These are phyloP conservation scores for Exobasidium cylindrosporum DNA, from an alignment of 1,284 basidiomycete species.

Conservation along the genomic window DNA sequence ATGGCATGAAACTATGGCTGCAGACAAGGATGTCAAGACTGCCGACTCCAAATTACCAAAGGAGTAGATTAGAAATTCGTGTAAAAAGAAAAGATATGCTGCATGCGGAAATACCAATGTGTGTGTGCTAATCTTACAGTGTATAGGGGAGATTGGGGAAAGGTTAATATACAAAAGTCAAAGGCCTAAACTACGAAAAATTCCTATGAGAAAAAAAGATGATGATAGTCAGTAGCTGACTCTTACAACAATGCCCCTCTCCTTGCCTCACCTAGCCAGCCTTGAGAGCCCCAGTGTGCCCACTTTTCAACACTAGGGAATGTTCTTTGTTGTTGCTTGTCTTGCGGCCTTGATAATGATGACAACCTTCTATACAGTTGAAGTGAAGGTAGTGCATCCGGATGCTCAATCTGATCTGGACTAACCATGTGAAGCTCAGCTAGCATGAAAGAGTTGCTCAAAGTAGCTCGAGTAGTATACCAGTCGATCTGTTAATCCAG, in stretches of 20 bases:
- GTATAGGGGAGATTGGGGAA: no score
- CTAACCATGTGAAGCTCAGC: conserved; percentile 6
- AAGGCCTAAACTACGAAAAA: background rate
- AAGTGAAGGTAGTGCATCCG: background rate
- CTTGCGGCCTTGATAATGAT: background rate
- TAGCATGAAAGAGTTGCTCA: conserved; percentile 5
- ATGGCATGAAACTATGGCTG: conserved; percentile 32
- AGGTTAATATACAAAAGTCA: no score
- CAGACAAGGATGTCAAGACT: conserved; percentile 29
- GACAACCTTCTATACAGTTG: background rate
- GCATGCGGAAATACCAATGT: background rate
- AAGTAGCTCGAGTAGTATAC: background rate
- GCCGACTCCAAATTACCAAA: conserved; percentile 35
- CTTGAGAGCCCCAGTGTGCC: background rate
- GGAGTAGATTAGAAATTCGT: background rate
- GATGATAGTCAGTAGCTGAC: background rate
- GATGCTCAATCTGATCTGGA: conserved; percentile 2
- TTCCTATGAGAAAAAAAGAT: background rate
- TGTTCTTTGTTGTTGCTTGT: background rate
- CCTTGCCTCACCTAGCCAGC: background rate
- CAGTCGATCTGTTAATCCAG: background rate
- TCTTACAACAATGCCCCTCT: no score
- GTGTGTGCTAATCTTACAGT: no score
- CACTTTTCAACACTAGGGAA: background rate
- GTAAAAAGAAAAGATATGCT: background rate